Conservation (phyloP, 2,329 filamentous ascomycete genomes). For the Pseudogymnoascus pannorum region DNA sequence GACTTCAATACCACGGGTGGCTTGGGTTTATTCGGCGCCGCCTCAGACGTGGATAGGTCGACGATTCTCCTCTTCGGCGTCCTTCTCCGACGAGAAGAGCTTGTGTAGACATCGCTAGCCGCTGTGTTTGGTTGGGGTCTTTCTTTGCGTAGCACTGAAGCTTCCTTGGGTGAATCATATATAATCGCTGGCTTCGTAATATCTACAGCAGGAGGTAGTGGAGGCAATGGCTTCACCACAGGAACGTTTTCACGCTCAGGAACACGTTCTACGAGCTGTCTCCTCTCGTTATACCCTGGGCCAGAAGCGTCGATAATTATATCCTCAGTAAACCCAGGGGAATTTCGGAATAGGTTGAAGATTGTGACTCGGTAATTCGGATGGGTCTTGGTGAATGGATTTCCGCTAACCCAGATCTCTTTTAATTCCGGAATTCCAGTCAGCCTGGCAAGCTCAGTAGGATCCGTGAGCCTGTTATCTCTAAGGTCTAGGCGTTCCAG, state of each 20-base stretch:
- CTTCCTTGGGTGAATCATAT: conserved; percentile 38
- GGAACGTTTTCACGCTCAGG: conserved; percentile 70
- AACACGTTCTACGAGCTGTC: conserved; percentile 73
- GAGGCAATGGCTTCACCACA: conserved; percentile 62
- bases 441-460: conserved; percentile 79
- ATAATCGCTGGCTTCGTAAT: conserved; percentile 61
- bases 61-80: conserved; percentile 58
- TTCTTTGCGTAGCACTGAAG: conserved; percentile 52
- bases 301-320: conserved; percentile 79
- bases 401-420: conserved; percentile 87
- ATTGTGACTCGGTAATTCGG: conserved; percentile 79
- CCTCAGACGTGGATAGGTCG: conserved; percentile 45
- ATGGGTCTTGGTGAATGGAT: conserved; percentile 85
- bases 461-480: conserved; percentile 87
- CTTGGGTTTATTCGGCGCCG: conserved; percentile 9
- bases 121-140: conserved; percentile 42
- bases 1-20: conserved; percentile 18
- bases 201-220: conserved; percentile 50
- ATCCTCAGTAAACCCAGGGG: conserved; percentile 84
- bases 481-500: conserved; percentile 84
- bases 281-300: conserved; percentile 78
- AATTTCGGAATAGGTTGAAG: conserved; percentile 90
- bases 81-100: conserved; percentile 49
- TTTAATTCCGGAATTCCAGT: conserved; percentile 86
- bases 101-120: conserved; percentile 51